Base-by-base conservation (phyloP, 345 rosid species). In the Salix koriyanagi region DNA sequence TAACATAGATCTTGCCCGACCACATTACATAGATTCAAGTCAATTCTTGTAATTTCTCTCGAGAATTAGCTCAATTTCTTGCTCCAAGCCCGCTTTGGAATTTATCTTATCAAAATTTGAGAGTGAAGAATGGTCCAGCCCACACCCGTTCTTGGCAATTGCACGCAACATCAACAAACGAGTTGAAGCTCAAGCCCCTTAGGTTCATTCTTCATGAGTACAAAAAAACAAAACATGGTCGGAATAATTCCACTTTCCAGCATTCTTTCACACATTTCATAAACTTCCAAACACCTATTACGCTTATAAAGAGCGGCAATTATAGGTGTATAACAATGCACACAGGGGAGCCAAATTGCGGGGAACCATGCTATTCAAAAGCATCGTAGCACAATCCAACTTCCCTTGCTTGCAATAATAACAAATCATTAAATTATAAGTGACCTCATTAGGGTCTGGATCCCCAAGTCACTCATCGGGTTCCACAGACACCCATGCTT, bases 171-270 rank as follows among this genome's bases (percentile, higher is more conserved):
- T 77, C 79, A 73, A 72, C 76, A 82, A 65, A 75, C 88, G 67
- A 84, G 78, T 67, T 69, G 83, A 83, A 90, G 90, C 80, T 87
- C 91, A 25, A 74, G 67, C 79, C 88, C 91, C 69, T 68, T 84
- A 0, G 79, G 89, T 14, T 73, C 83, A 86, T 82, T 88, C 87
- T 85, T 90, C 82, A 85, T 81, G 67, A 87, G 85, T 39, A 81
- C 76, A 83, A 88, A 86, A 79, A 84, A 90, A n/a, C n/a, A n/a
- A n/a, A n/a, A n/a, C n/a, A n/a, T 90, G 72, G 91, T 95, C 2
- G 94, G 97, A 54, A 86, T 84, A 76, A 90, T 83, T 60, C 88
- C 85, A 2, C 69, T 71, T 25, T 77, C 84, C 81, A 86, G 79
- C 92, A 89, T 87, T 30, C 65, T 81, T 79, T 75, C 83, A 78